Evolutionary conservation across 2,329 filamentous ascomycete genomes (phyloP).

Genomic region (Venturia nashicola): DNA sequence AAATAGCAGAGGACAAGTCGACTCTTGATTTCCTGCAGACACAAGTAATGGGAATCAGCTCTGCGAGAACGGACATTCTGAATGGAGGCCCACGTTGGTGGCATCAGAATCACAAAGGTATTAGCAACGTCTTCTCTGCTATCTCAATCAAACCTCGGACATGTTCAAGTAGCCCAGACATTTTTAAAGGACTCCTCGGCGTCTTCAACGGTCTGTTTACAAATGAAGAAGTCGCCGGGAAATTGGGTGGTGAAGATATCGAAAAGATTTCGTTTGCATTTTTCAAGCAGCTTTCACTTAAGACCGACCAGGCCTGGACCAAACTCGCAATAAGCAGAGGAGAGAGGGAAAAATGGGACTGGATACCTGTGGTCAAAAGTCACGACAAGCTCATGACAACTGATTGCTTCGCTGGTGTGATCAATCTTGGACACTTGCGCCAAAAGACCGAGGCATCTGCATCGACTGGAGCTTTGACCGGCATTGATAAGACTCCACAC

Average conservation of each 20-base stretch:
- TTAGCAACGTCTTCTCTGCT: neutral
- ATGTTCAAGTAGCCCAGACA: no score
- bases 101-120: neutral
- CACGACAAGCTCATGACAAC: no score
- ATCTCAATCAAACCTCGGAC: neutral
- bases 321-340: neutral
- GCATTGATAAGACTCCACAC: no score
- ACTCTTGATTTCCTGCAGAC: no score
- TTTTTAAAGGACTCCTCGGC: neutral
- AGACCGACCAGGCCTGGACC: neutral
- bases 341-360: neutral
- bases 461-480: no score
- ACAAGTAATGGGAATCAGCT: neutral
- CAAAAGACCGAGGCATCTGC: no score
- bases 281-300: neutral
- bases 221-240: neutral
- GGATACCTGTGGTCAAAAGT: neutral
- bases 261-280: neutral
- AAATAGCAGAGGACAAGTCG: no score
- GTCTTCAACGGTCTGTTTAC: neutral
- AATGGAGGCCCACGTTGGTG: neutral
- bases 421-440: no score
- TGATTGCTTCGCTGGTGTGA: no score
- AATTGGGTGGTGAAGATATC: neutral
- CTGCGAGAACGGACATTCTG: neutral